phyloP scores from a whole-genome alignment of 768 basidiomycete genomes.

The Trametes cinnabarina region DNA sequence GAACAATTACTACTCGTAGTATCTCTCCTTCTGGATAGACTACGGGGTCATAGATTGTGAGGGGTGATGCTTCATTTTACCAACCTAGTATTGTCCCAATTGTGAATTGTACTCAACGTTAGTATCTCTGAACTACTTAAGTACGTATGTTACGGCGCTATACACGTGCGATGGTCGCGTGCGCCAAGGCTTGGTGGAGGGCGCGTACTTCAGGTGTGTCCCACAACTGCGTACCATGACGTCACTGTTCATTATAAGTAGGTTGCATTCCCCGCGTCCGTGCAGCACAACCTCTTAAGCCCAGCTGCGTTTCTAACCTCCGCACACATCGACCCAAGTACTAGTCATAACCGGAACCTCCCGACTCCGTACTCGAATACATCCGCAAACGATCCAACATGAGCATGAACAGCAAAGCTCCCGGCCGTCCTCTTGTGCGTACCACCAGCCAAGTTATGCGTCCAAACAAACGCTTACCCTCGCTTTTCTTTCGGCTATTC shows the following conservation, averaged over 20 bases:
- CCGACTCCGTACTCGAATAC: too few relatives aligned
- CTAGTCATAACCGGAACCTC: too few relatives aligned
- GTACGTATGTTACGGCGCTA: too few relatives aligned
- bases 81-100: too few relatives aligned
- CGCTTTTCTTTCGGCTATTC: background rate
- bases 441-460: background rate
- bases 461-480: background rate
- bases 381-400: background rate
- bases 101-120: too few relatives aligned
- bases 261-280: background rate
- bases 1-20: background rate
- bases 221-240: background rate
- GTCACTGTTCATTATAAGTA: background rate
- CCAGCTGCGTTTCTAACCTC: background rate
- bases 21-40: too few relatives aligned
- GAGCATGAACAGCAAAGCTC: background rate
- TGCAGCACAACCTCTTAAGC: background rate
- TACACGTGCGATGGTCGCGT: background rate
- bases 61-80: too few relatives aligned
- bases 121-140: too few relatives aligned
- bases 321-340: background rate
- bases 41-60: too few relatives aligned
- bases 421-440: slow-evolving; percentile 1
- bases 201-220: background rate
- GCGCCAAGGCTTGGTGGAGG: background rate